Percentiles rank a stretch among this genome's conserved stretches.
These are phyloP conservation scores for Jatropha multifida DNA, from an alignment of 441 rosid species.

Conservation along the genomic window DNA sequence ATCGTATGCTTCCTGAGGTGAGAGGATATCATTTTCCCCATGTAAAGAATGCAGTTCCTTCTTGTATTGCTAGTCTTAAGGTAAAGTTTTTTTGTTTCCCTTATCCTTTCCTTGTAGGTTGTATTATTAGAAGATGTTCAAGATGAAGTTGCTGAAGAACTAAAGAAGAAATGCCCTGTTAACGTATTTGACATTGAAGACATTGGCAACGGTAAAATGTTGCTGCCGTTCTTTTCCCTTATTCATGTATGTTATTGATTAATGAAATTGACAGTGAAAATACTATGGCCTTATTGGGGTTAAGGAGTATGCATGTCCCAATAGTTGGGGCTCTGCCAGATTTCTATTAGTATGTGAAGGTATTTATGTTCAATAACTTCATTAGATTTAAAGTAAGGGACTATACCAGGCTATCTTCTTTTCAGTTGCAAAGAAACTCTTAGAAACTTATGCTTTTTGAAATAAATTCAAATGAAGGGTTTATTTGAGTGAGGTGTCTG, in stretches of 20 bases:
- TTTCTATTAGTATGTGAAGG: neutral
- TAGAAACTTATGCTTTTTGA: neutral
- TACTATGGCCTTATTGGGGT: neutral
- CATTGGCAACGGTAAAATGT: conserved; percentile 67
- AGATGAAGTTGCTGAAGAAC: conserved; percentile 62
- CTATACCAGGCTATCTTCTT: neutral
- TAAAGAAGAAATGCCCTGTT: conserved; percentile 61
- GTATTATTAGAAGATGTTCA: conserved; percentile 58
- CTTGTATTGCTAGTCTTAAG: neutral
- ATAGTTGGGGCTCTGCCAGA: neutral
- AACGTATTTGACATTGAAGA: conserved; percentile 95
- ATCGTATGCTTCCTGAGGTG: conserved; percentile 96
- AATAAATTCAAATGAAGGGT: neutral
- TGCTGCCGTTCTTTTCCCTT: conserved; percentile 22
- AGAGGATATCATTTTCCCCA: conserved; percentile 18
- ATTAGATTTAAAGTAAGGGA: conserved; percentile 6
- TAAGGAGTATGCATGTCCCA: neutral
- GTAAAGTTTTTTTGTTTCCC: neutral
- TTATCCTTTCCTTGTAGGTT: conserved; percentile 45
- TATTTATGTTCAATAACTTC: neutral
- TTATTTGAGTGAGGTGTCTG: neutral
- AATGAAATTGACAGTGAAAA: conserved; percentile 1
- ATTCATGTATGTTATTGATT: neutral
- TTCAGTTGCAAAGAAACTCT: neutral
- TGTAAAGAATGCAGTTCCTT: conserved; percentile 4